These are phyloP conservation scores for Linum trigynum DNA, from an alignment of 345 rosid species.

Conservation along the genomic window DNA sequence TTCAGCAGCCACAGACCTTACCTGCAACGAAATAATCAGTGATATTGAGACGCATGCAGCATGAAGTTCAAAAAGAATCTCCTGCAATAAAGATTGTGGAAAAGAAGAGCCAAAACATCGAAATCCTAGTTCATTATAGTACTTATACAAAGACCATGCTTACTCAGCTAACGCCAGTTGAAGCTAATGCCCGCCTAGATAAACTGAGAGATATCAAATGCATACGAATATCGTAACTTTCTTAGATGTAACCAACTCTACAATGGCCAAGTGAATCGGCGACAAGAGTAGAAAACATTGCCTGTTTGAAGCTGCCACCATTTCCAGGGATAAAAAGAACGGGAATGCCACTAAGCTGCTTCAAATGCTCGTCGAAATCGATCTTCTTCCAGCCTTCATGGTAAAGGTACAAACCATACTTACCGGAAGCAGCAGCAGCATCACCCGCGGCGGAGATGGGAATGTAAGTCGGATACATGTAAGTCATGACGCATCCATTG, in stretches of 20 bases:
- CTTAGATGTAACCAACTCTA: too few species aligned
- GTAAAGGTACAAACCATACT: constrained; percentile 73
- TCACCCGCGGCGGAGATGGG: constrained; percentile 47
- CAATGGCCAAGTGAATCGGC: neutral
- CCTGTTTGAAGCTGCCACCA: constrained; percentile 98
- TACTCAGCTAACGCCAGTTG: too few species aligned
- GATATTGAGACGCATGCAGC: neutral
- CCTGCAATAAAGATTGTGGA: neutral
- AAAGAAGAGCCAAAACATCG: neutral
- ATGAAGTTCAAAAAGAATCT: neutral
- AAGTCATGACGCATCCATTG: constrained; percentile 87
- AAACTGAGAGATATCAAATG: neutral
- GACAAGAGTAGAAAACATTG: constrained; percentile 19
- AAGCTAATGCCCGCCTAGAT: neutral
- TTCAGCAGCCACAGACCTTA: constrained; percentile 90
- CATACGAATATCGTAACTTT: too few species aligned
- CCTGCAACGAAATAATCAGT: constrained; percentile 30
- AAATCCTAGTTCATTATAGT: neutral
- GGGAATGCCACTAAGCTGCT: constrained; percentile 84
- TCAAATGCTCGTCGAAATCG: constrained; percentile 62
- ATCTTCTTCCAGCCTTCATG: constrained; percentile 98
- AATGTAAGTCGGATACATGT: constrained; percentile 93
- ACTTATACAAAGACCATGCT: too few species aligned
- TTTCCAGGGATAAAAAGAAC: constrained; percentile 95
- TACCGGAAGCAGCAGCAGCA: constrained; percentile 28